Conservation (phyloP, 2,329 filamentous ascomycete genomes). For the Colletotrichum ledebouriae region DNA sequence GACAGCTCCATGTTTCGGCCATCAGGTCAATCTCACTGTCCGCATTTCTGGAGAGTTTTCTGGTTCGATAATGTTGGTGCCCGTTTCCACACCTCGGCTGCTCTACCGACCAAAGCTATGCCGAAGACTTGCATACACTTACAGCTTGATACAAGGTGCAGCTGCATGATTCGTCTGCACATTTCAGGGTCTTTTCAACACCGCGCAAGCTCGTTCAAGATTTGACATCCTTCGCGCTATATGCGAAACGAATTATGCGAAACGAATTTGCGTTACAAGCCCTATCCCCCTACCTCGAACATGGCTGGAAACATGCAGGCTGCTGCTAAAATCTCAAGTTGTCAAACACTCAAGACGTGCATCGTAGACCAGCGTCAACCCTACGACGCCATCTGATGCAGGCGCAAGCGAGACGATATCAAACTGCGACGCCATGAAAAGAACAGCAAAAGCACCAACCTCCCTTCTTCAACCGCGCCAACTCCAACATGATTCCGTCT, state of each 20-base stretch:
- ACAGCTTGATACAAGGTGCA: not conserved
- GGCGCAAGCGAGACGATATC: not conserved
- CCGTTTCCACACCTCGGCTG: not conserved
- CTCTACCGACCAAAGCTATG: slow-evolving; percentile 6
- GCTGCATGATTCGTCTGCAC: not conserved
- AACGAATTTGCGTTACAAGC: too few species aligned
- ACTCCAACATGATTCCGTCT: too few species aligned
- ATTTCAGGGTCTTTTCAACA: too few species aligned
- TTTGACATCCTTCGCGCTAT: not conserved
- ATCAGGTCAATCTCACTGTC: not conserved
- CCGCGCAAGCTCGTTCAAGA: not conserved
- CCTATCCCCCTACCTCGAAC: too few species aligned
- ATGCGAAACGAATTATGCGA: too few species aligned
- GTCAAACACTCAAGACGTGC: not conserved
- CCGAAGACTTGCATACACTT: slow-evolving; percentile 9
- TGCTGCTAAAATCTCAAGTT: too few species aligned
- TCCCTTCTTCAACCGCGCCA: too few species aligned
- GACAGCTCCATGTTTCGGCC: not conserved
- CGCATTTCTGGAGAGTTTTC: not conserved
- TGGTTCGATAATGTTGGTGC: slow-evolving; percentile 2
- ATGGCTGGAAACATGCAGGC: too few species aligned
- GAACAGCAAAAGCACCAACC: too few species aligned
- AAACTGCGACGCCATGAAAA: too few species aligned
- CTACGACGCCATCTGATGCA: not conserved
- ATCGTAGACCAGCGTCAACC: not conserved